These are phyloP conservation scores for Bipolaris victoriae DNA, from an alignment of 2,329 filamentous ascomycete genomes.

Conservation along the genomic window DNA sequence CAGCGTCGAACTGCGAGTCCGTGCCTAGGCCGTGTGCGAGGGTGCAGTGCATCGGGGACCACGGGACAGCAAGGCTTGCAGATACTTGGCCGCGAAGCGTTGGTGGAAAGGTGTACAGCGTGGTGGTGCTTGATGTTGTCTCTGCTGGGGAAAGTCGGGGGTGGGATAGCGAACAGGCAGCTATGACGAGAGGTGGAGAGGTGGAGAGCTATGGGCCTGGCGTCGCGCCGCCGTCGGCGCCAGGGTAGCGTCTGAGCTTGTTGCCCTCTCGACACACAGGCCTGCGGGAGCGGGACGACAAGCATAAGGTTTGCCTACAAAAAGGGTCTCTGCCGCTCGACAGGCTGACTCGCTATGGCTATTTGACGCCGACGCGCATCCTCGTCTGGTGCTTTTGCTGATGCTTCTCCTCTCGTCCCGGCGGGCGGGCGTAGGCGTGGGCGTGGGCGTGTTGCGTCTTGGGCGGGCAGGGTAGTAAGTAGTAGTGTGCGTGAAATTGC, in stretches of 20 bases:
- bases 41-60: conserved; percentile 34
- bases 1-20: conserved; percentile 23
- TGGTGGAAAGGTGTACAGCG: conserved; percentile 17
- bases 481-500: conserved; percentile 10
- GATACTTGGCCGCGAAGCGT: conserved; percentile 19
- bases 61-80: conserved; percentile 34
- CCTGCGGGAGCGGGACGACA: conserved; percentile 49
- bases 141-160: conserved; percentile 16
- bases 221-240: conserved; percentile 33
- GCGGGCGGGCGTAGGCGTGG: not conserved
- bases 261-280: conserved; percentile 27
- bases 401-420: not conserved
- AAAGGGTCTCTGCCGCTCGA: conserved; percentile 37
- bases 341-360: conserved; percentile 25
- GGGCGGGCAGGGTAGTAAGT: conserved; percentile 12
- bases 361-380: conserved; percentile 22
- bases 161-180: conserved; percentile 15
- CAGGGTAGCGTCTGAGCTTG: conserved; percentile 35
- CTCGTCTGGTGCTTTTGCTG: not conserved
- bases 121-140: conserved; percentile 13
- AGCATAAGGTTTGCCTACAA: conserved; percentile 44
- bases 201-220: conserved; percentile 22
- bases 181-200: conserved; percentile 34
- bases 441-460: conserved; percentile 4
- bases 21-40: conserved; percentile 26